Conservation (phyloP, 768 basidiomycete species). For the Lentinula lateritia region DNA sequence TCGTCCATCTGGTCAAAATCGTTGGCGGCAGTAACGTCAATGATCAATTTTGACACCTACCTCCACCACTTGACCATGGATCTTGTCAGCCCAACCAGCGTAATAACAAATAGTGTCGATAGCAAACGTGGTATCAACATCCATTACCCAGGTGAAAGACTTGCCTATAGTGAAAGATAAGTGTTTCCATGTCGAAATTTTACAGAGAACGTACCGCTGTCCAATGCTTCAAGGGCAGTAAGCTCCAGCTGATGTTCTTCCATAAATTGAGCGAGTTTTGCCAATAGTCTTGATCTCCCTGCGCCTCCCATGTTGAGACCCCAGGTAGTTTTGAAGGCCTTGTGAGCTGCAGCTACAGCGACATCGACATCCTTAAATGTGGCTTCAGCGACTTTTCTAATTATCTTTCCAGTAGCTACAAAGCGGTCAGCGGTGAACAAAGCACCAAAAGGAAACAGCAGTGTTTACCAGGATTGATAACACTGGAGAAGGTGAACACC, state of each 20-base stretch:
- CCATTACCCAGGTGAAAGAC: slow-evolving; percentile 12
- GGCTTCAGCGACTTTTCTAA: slow-evolving; percentile 46
- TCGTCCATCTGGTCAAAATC: slow-evolving; percentile 9
- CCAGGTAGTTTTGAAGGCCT: slow-evolving; percentile 22
- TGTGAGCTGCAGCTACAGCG: slow-evolving; percentile 43
- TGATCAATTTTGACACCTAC: background rate
- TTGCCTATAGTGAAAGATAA: slow-evolving; percentile 15
- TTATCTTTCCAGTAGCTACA: slow-evolving; percentile 53
- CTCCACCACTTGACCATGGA: slow-evolving; percentile 33
- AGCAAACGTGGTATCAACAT: slow-evolving; percentile 15
- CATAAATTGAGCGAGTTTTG: slow-evolving; percentile 43
- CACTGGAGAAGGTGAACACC: slow-evolving; percentile 24
- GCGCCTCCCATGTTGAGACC: slow-evolving; percentile 31
- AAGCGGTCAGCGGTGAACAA: slow-evolving; percentile 5
- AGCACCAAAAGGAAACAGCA: too few relatives aligned
- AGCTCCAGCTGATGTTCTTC: slow-evolving; percentile 36
- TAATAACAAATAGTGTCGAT: slow-evolving; percentile 39
- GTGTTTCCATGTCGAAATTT: background rate
- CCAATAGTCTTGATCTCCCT: slow-evolving; percentile 32
- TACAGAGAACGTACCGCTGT: slow-evolving; percentile 26
- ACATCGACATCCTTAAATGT: slow-evolving; percentile 55
- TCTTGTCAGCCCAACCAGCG: slow-evolving; percentile 30
- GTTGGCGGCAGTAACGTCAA: background rate
- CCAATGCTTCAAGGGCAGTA: slow-evolving; percentile 41
- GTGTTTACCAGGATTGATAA: slow-evolving; percentile 52